Evolutionary conservation across 2,329 filamentous ascomycete genomes (phyloP).

Genomic region (Beauveria sp.): DNA sequence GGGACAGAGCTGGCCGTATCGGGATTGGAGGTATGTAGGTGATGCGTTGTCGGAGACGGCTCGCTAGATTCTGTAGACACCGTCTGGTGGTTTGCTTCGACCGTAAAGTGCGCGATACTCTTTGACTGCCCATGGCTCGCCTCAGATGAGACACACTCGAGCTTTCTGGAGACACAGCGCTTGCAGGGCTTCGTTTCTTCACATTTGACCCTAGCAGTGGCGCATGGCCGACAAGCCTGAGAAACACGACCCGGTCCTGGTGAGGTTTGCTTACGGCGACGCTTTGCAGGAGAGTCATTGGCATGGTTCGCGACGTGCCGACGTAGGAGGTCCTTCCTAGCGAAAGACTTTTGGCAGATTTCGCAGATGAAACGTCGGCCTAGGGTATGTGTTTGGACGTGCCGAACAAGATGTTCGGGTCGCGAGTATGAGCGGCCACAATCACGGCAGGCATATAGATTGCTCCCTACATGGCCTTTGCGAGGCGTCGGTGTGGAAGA

Average conservation of each 20-base stretch:
- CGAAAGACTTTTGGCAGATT: slow-evolving; percentile 46
- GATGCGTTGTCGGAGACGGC: slow-evolving; percentile 9
- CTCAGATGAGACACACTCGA: slow-evolving; percentile 35
- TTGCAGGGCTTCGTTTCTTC: slow-evolving; percentile 48
- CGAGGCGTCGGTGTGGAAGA: slow-evolving; percentile 18
- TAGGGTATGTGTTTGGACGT: slow-evolving; percentile 43
- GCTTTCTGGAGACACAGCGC: slow-evolving; percentile 39
- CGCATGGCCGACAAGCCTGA: slow-evolving; percentile 45
- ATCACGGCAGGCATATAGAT: slow-evolving; percentile 43
- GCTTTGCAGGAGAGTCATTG: slow-evolving; percentile 40
- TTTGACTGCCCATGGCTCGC: slow-evolving; percentile 33
- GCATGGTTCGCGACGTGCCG: slow-evolving; percentile 45
- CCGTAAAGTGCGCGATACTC: slow-evolving; percentile 37
- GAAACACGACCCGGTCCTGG: slow-evolving; percentile 42
- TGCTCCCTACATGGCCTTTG: slow-evolving; percentile 16
- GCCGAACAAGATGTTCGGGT: slow-evolving; percentile 46
- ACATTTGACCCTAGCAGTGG: slow-evolving; percentile 46
- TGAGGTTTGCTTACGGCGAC: slow-evolving; percentile 37
- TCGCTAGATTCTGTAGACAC: slow-evolving; percentile 1
- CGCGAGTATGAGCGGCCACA: slow-evolving; percentile 45
- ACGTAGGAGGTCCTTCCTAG: slow-evolving; percentile 45
- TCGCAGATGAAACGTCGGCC: slow-evolving; percentile 42
- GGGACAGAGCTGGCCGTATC: slow-evolving; percentile 15
- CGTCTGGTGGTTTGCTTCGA: slow-evolving; percentile 18
- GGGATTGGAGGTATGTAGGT: background rate